Evolutionary conservation across 164 flowering plant species (phyloP).

Genomic region (Umbellularia californica): DNA sequence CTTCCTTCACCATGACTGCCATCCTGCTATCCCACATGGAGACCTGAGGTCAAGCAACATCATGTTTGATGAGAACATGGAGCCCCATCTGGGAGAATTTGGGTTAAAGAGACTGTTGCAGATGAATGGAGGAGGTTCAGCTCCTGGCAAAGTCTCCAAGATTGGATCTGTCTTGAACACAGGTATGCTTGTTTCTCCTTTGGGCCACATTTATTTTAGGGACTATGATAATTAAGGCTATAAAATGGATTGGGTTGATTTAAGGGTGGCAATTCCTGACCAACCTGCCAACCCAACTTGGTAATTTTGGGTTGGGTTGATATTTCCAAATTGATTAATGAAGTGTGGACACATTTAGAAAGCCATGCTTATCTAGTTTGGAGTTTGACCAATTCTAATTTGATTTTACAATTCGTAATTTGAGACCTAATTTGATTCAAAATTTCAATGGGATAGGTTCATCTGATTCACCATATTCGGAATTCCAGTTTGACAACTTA

Average conservation of each 20-base stretch:
- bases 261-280: no score
- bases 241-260: no score
- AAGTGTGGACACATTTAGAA: background rate
- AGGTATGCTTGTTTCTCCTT: slow-evolving; percentile 34
- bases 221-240: no score
- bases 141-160: slow-evolving; percentile 23
- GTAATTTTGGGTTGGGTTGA: slow-evolving; percentile 4
- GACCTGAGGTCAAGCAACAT: slow-evolving; percentile 67
- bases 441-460: no score
- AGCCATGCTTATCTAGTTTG: no score
- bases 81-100: slow-evolving; percentile 71
- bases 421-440: no score
- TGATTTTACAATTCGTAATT: no score
- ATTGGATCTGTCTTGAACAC: slow-evolving; percentile 18
- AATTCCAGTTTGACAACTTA: no score
- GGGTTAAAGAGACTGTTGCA: slow-evolving; percentile 49
- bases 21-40: slow-evolving; percentile 89
- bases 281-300: no score
- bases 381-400: no score
- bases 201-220: background rate
- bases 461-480: no score
- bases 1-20: slow-evolving; percentile 85
- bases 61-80: slow-evolving; percentile 79
- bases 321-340: background rate
- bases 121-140: slow-evolving; percentile 29